Base-by-base conservation (phyloP, 345 rosid genomes). In the Diplotaxis tenuifolia region DNA sequence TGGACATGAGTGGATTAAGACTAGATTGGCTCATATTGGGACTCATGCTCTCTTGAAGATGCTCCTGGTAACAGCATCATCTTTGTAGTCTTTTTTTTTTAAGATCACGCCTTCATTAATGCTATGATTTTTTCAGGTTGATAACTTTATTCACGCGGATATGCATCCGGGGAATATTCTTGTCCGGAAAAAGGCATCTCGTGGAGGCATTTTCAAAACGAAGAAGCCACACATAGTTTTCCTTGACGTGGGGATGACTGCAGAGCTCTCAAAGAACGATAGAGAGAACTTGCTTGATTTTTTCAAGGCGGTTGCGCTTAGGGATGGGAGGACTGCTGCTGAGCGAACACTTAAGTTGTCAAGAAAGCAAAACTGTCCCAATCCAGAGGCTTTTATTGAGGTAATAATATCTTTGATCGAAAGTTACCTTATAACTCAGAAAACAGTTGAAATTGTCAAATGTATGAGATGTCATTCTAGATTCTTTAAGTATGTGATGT, bases 161-260 rank as follows among this genome's bases (percentile, higher is more conserved):
- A 93, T 93, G 98, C 98, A 93, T 83, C 98, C 98, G 67, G 98
- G 98, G 52, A 93, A 93, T 65, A 93, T 93, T 68, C 90, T 90
- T 71, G 97, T 93, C 62, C 92, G 97, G 71, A 82, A 68, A 59
- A 85, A 84, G 62, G 77, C 85, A 57, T 90, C 97, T 42, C 81
- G 83, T 71, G 90, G 90, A 73, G 81, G 53, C 6, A 20, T 89
- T 62, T 93, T 88, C 73, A 89, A 85, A 57, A 81, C 90, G 14
- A 93, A 87, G 86, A 93, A 89, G 85, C 98, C 98, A 59, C 98
- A 93, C 76, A 83, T 93, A 49, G 75, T 93, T 75, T 93, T 93
- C 85, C 96, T 93, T 70, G 98, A 93, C 80, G 98, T 93, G 31
- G 98, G 98, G 73, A 93, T 93, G 98, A 93, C 97, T 36, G 98